These are phyloP conservation scores for Claviceps spartinae DNA, from an alignment of 2,329 filamentous ascomycete genomes.

Conservation along the genomic window DNA sequence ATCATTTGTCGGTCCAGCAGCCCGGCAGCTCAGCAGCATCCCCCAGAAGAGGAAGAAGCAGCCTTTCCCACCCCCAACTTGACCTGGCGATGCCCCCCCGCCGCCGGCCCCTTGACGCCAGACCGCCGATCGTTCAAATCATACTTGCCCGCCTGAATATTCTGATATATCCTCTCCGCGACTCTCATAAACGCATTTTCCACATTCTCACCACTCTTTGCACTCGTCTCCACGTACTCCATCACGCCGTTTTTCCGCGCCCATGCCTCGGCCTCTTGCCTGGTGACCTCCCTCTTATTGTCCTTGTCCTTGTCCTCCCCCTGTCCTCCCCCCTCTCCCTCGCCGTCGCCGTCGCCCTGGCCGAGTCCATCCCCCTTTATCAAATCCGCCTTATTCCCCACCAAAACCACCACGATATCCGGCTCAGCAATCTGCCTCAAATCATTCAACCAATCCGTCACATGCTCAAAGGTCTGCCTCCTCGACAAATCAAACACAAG, in stretches of 20 bases:
- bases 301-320: conserved; percentile 20
- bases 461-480: conserved; percentile 71
- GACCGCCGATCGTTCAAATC: conserved; percentile 86
- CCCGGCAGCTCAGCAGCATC: conserved; percentile 32
- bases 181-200: conserved; percentile 88
- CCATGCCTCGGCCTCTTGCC: conserved; percentile 80
- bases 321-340: no score
- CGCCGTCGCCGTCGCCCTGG: conserved; percentile 16
- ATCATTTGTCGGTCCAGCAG: neutral
- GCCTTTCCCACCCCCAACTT: conserved; percentile 29
- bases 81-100: conserved; percentile 33
- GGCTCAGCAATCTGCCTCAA: conserved; percentile 90
- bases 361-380: conserved; percentile 13
- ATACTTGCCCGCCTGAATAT: conserved; percentile 90
- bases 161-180: conserved; percentile 88
- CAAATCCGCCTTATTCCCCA: conserved; percentile 90
- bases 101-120: conserved; percentile 66
- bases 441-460: conserved; percentile 88
- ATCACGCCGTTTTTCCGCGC: conserved; percentile 73
- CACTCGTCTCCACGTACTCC: conserved; percentile 90
- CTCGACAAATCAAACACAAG: conserved; percentile 93
- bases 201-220: conserved; percentile 89
- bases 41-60: conserved; percentile 24
- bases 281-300: conserved; percentile 67
- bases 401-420: conserved; percentile 84